Base-by-base conservation (phyloP, 805 yeast species). In the Torulaspora gathmanii region DNA sequence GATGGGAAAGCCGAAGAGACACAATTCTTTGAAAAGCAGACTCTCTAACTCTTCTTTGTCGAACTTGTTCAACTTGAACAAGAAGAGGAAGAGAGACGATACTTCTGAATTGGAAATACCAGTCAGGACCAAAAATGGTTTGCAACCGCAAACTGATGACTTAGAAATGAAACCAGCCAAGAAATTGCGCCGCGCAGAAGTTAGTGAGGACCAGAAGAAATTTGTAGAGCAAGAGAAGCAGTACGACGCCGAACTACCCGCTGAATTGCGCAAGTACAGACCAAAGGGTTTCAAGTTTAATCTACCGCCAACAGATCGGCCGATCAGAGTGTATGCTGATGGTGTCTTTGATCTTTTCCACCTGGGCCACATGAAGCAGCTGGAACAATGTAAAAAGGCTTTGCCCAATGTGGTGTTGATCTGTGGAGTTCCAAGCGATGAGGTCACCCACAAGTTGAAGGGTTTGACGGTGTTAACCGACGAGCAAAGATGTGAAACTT, bases 271-370 rank as follows among this genome's bases (percentile, higher is more conserved):
- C 47, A 84, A 80, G 67, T 87, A 73, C 69, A 76, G 96, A 56
- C 96, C 96, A 19, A 67, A 68, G 26, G 96, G 96, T 2, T 88
- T 68, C 69, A 72, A 71, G 54, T 78, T 93, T 65, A 88, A 87
- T 55, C 55, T 82, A 20, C 99, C 99, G 2, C 95, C 96, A 2
- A 70, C 63, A 3, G 93, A 84, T 59, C 75, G 96, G 47, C 90
- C 96, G 1, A 80, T 93, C 23, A 76, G 99, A 49, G 79, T 93
- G n/a, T 93, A 93, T 64, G 99, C 99, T 5, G 99, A 93, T 68
- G 99, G 99, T 42, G 96, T 93, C 15, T 93, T 93, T 71, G 99
- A 93, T 68, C 70, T 93, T 51, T 93, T 93, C 70, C 99, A 93
- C 67, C 65, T 93, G 60, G 99, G 99, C 19, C 99, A 93, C 64